phyloP scores from a whole-genome alignment of 75 land plant species.

The Cupressus sempervirens region DNA sequence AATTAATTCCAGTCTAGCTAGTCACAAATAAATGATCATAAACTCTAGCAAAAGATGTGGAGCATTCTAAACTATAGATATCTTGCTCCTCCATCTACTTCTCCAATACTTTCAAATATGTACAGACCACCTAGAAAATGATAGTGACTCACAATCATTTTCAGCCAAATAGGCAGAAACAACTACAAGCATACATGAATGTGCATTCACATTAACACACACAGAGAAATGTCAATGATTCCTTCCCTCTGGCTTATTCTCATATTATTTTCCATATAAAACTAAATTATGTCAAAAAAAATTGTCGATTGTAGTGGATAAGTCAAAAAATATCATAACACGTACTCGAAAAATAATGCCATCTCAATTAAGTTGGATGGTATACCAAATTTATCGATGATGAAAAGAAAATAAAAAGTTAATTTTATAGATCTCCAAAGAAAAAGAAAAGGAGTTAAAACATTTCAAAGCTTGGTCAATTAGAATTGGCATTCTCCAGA shows the following conservation, averaged over 20 bases:
- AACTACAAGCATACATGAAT: background rate
- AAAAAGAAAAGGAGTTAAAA: background rate
- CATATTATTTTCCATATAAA: background rate
- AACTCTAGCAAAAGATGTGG: background rate
- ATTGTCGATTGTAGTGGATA: background rate
- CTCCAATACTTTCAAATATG: background rate
- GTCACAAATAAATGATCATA: background rate
- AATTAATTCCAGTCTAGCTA: background rate
- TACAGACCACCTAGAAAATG: background rate
- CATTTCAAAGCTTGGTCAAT: conserved; percentile 10
- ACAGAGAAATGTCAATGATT: background rate
- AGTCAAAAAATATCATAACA: background rate
- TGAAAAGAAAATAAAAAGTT: background rate
- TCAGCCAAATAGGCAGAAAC: background rate
- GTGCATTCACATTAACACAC: background rate
- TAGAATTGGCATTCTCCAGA: conserved; percentile 18
- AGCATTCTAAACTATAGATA: background rate
- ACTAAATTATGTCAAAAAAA: background rate
- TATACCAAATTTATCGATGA: background rate
- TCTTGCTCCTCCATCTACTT: conserved; percentile 6
- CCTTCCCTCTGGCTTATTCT: background rate
- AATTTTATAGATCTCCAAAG: background rate
- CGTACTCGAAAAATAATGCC: background rate
- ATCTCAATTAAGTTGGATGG: background rate
- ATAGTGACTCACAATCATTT: background rate